Conservation (phyloP, 129 eudicot species). For the Centrapalus pauciflorus region DNA sequence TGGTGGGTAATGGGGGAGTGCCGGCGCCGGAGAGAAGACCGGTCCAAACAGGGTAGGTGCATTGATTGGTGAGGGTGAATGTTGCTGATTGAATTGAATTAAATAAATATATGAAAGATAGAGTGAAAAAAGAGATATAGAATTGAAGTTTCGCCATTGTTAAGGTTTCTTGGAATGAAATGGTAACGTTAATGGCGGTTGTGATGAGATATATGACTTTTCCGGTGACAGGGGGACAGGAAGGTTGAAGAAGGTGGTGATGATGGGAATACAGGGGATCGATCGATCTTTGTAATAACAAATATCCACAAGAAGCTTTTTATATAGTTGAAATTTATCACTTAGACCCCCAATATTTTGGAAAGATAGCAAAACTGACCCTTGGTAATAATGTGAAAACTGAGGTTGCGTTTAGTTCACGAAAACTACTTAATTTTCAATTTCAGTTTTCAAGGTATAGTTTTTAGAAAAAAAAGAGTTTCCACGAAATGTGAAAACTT, state of each 20-base stretch:
- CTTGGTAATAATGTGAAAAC: background rate
- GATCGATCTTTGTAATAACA: background rate
- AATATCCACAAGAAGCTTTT: background rate
- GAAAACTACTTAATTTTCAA: too few relatives aligned
- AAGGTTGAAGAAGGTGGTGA: background rate
- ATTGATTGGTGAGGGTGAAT: slow-evolving; percentile 33
- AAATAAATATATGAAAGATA: slow-evolving; percentile 1
- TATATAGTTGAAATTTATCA: background rate
- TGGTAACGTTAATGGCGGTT: background rate
- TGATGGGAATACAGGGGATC: background rate
- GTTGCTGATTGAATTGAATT: slow-evolving; percentile 11
- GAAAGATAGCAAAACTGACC: background rate
- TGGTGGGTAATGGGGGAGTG: slow-evolving; percentile 28
- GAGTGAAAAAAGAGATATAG: background rate
- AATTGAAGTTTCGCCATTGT: slow-evolving; percentile 16
- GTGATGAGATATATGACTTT: too few relatives aligned
- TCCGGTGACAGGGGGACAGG: background rate
- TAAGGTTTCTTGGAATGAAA: background rate
- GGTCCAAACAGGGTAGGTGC: slow-evolving; percentile 27
- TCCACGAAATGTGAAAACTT: too few relatives aligned
- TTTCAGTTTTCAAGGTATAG: too few relatives aligned
- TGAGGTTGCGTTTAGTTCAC: too few relatives aligned
- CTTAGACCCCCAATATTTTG: background rate
- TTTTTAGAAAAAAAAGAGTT: too few relatives aligned
- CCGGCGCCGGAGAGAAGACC: slow-evolving; percentile 39